These are phyloP conservation scores for Crucibulum laeve DNA, from an alignment of 768 basidiomycete species.

Conservation along the genomic window DNA sequence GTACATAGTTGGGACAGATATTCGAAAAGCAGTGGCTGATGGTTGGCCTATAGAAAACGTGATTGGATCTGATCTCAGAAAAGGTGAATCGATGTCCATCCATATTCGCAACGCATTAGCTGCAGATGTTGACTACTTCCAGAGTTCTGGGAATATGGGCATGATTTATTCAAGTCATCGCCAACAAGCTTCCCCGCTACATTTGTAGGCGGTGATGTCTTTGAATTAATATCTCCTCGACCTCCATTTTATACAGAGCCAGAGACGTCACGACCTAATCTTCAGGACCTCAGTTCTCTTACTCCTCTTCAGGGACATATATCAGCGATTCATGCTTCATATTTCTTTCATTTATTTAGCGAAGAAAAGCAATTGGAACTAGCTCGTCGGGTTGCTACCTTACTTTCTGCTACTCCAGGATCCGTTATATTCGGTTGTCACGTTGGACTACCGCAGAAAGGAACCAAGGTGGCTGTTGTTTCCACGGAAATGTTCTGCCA, in stretches of 20 bases:
- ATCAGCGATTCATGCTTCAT: conserved; percentile 38
- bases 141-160: conserved; percentile 64
- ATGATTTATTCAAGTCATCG: conserved; percentile 52
- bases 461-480: conserved; percentile 9
- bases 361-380: conserved; percentile 25
- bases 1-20: conserved; percentile 33
- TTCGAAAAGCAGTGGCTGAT: conserved; percentile 31
- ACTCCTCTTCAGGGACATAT: conserved; percentile 34
- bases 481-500: conserved; percentile 6
- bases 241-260: conserved; percentile 7
- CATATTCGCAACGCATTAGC: not conserved
- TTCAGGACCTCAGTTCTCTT: conserved; percentile 15
- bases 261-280: conserved; percentile 6
- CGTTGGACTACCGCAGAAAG: conserved; percentile 26
- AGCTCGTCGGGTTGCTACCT: conserved; percentile 21
- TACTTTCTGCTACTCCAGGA: conserved; percentile 27
- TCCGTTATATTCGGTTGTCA: conserved; percentile 35
- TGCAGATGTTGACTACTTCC: not conserved
- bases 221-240: conserved; percentile 40
- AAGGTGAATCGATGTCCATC: conserved; percentile 14
- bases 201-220: conserved; percentile 53
- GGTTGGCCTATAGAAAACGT: conserved; percentile 33
- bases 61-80: conserved; percentile 31
- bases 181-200: conserved; percentile 46
- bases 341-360: conserved; percentile 32